Percentiles rank a stretch among this genome's conserved stretches.
Evolutionary conservation across 2,329 filamentous ascomycete species (phyloP).

Genomic region (Paraphoma chrysanthemicola): DNA sequence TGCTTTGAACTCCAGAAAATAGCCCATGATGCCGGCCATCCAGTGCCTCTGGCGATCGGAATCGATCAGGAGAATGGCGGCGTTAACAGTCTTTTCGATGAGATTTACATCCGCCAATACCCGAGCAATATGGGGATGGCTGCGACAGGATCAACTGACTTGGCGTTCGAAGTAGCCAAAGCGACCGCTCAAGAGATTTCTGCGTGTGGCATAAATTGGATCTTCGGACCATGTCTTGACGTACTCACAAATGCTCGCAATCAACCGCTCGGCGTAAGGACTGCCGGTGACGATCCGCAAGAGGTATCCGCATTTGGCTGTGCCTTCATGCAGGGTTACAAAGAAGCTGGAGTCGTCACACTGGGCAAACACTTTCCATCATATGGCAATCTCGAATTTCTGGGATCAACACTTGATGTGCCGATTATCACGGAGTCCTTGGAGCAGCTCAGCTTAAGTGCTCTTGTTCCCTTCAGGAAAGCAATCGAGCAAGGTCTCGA

Average conservation of each 20-base stretch:
- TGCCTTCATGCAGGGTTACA: constrained; percentile 89
- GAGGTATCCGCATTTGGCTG: constrained; percentile 93
- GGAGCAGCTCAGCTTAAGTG: constrained; percentile 90
- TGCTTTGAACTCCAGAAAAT: constrained; percentile 93
- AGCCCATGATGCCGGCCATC: constrained; percentile 87
- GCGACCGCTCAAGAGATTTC: constrained; percentile 92
- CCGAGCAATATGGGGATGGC: constrained; percentile 96
- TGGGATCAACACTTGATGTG: constrained; percentile 88
- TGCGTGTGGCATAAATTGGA: constrained; percentile 94
- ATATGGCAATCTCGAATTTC: constrained; percentile 92
- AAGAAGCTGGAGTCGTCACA: constrained; percentile 85
- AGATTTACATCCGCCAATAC: constrained; percentile 94
- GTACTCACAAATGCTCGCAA: constrained; percentile 92
- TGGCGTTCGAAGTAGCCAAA: constrained; percentile 89
- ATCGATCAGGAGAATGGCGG: constrained; percentile 98
- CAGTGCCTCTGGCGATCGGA: constrained; percentile 86
- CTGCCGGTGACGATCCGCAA: constrained; percentile 90
- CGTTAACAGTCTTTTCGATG: constrained; percentile 95
- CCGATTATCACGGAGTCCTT: constrained; percentile 95
- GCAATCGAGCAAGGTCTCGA: constrained; percentile 87
- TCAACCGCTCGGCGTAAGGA: constrained; percentile 87
- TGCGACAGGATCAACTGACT: constrained; percentile 83
- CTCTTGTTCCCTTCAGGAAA: constrained; percentile 88
- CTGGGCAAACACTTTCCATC: constrained; percentile 97
- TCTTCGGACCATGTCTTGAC: constrained; percentile 91